Evolutionary conservation across 2,329 filamentous ascomycete genomes (phyloP), one percentile per base, ranked within the genome.

Genomic region (Westerdykella ornata): DNA sequence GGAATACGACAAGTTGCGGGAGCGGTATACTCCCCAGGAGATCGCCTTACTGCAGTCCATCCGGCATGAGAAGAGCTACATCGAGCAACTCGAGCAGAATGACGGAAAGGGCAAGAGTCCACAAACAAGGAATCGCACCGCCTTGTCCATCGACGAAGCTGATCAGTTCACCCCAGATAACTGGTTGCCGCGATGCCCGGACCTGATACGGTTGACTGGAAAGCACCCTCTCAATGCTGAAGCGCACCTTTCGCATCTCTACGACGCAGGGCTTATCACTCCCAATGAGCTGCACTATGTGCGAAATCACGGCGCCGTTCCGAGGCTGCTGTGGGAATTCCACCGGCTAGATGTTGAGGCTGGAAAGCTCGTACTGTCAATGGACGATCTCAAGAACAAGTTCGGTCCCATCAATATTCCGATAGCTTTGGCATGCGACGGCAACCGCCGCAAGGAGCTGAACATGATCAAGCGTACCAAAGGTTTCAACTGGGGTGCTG

Each of bases 401-500:
- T 77, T 74, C 62, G 66, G 15, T 71, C 72, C 44, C 51, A 64
- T n/a, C 73, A 78, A 52, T 68, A 77, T 56, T 33, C 65, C 68
- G 41, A 70, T 79, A 15, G 72, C 73, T 1, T 61, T 79, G 1
- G 73, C 77, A 53, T 79, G 76, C 46, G 75, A 76, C 5, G 76
- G 75, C 17, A 78, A 78, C 50, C 65, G 76, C 5, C 69, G 76
- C 9, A 75, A 74, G 40, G 74, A 77, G 47, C 58, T 77, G 33
- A 77, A 76, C 45, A 68, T 74, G 60, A 59, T 74, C 37, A 69
- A 62, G 41, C 68, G 67, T 36, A 69, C 68, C 3, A 73, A 73
- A 45, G 76, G 76, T 0, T 70, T 79, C 32, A 73, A 77, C 50
- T 79, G 76, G 75, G 65, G 67, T 31, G 74, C 77, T 46, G 74